These are phyloP conservation scores for Isochrysis galbana DNA, from an alignment of 78 protist genomes.

Conservation along the genomic window DNA sequence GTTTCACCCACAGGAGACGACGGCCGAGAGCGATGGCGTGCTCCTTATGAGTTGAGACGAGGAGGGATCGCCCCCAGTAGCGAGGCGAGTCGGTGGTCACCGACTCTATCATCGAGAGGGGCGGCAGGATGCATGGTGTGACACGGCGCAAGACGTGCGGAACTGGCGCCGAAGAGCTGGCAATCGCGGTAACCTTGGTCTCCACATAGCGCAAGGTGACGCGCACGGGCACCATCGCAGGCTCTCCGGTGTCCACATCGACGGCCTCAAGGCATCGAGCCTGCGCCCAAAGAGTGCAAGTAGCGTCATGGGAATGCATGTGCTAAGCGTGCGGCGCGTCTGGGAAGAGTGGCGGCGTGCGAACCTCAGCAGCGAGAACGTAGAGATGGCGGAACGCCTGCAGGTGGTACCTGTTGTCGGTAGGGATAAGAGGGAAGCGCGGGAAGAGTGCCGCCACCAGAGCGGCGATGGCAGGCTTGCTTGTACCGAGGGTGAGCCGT, in stretches of 20 bases:
- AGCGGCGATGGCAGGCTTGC: conserved; percentile 73
- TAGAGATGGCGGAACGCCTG: conserved; percentile 84
- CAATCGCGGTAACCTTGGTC: neutral
- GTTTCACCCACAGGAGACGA: conserved; percentile 1
- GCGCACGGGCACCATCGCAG: conserved; percentile 18
- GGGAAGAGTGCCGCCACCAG: conserved; percentile 75
- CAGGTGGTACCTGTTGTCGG: conserved; percentile 78
- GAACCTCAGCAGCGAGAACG: conserved; percentile 77
- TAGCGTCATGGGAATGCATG: too few species aligned
- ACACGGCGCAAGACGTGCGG: neutral
- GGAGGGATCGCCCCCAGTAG: neutral
- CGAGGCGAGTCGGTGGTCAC: neutral
- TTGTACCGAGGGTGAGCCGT: conserved; percentile 38
- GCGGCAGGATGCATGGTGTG: conserved; percentile 32
- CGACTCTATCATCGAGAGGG: neutral
- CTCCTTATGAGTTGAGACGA: neutral
- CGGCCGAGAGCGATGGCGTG: neutral
- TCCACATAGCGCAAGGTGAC: neutral
- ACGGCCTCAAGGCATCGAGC: conserved; percentile 67
- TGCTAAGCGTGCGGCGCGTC: too few species aligned
- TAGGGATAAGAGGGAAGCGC: conserved; percentile 55
- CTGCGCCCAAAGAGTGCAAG: too few species aligned
- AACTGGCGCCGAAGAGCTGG: neutral
- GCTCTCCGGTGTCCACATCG: conserved; percentile 68
- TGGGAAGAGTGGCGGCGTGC: too few species aligned